Evolutionary conservation across 1,284 basidiomycete species (phyloP), one percentile per base, ranked within the genome.

Genomic region (Vanrija sp.): DNA sequence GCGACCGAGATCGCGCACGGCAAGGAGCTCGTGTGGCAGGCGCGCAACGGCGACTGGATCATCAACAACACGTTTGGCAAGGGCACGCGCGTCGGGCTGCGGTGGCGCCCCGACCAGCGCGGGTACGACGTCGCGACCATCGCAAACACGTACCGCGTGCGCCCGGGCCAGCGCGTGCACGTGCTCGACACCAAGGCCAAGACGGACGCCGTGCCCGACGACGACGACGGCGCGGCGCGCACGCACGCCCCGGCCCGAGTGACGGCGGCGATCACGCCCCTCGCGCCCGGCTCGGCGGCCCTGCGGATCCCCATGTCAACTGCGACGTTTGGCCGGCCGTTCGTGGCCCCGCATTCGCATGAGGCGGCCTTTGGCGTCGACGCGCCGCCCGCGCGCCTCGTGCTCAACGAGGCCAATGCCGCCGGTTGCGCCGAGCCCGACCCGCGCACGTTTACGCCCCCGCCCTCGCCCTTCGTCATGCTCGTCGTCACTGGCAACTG

Each of bases 101-200:
- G 89, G 21, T 86, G 83, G 66, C 81, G 88, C 23, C 72, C 91
- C 47, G 91, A 93, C 66, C 86, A 87, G n/a, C 83, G 80, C 64
- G 91, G 91, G 5, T 94, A 91, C 66, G 89, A 93, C 65, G 82
- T 94, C 43, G 82, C 86, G 18, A 88, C 84, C 78, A 79, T 95
- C 62, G 91, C 34, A 8, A 15, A 90, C 0, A 89, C 87, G 51
- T 86, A 92, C 65, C 79, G 84, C 26, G 86, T 93, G 43, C 82
- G 85, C 49, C 82, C 85, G 0, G 91, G 91, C 1, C 89, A 94
- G 65, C 71, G 81, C 28, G 88, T 95, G 46, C 34, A 34, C 34
- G 34, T 34, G 12, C 34, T 34, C 10, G 34, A 34, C 34, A 15
- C 7, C 28, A 34, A 34, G 34, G 34, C 34, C 2, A 23, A 23